Evolutionary conservation across 1,284 basidiomycete species (phyloP).

Genomic region (Moesziomyces antarcticus): DNA sequence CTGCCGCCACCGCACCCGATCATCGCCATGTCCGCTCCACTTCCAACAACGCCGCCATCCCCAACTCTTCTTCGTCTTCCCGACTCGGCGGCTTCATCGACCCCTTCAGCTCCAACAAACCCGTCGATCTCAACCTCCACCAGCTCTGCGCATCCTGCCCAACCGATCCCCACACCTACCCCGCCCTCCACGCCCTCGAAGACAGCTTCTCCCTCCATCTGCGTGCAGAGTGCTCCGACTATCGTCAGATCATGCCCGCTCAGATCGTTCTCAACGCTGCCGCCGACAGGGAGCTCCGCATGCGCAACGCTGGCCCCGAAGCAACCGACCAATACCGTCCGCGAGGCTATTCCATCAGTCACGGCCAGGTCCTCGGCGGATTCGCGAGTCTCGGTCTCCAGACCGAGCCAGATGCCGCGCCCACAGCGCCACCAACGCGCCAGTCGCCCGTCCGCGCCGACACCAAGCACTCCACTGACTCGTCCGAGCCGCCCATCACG

Average conservation of each 20-base stretch:
- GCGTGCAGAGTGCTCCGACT: constrained; percentile 53
- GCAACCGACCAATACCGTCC: constrained; percentile 3
- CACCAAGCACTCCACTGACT: constrained; percentile 24
- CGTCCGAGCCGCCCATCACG: constrained; percentile 26
- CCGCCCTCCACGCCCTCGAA: constrained; percentile 19
- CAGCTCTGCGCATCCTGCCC: constrained; percentile 11
- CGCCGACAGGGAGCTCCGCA: constrained; percentile 12
- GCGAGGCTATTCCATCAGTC: constrained; percentile 23
- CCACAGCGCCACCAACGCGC: constrained; percentile 8
- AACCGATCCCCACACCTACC: neutral
- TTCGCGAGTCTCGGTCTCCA: constrained; percentile 43
- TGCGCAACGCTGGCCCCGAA: constrained; percentile 7
- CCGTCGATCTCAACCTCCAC: constrained; percentile 4
- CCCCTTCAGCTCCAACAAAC: constrained; percentile 7
- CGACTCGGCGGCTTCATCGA: neutral
- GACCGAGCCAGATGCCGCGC: constrained; percentile 10
- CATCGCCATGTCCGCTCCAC: constrained; percentile 21
- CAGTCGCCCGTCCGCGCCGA: constrained; percentile 16
- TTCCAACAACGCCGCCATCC: constrained; percentile 17
- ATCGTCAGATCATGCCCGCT: constrained; percentile 52
- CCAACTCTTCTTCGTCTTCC: neutral
- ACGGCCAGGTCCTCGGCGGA: constrained; percentile 43
- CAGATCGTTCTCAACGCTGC: constrained; percentile 41
- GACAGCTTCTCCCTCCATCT: constrained; percentile 60
- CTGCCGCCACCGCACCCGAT: neutral